Percentiles rank a stretch among this genome's conserved stretches.
phyloP scores from a whole-genome alignment of 192 early-diverging fungal species.

The Coemansia sp. region DNA sequence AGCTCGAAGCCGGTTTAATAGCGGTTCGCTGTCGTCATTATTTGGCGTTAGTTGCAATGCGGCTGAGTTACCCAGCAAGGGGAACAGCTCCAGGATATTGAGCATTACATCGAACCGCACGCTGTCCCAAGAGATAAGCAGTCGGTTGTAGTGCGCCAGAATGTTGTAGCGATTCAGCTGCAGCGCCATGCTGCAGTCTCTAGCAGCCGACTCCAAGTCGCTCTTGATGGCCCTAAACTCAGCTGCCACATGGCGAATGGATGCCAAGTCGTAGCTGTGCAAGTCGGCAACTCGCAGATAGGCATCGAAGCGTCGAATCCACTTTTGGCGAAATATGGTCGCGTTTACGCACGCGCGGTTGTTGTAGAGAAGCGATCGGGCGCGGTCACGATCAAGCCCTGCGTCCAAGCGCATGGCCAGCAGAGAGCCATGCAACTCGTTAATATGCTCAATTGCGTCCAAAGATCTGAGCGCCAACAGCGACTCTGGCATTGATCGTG shows the following conservation, averaged over 20 bases:
- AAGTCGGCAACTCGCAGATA: slow-evolving; percentile 3
- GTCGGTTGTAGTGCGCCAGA: slow-evolving; percentile 35
- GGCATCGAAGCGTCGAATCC: slow-evolving; percentile 13
- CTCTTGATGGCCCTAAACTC: slow-evolving; percentile 9
- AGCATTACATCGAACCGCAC: slow-evolving; percentile 28
- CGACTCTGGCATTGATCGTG: neutral
- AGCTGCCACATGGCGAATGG: neutral
- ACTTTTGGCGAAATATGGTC: slow-evolving; percentile 23
- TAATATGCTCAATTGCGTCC: neutral
- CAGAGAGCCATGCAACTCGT: neutral
- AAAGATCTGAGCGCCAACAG: neutral
- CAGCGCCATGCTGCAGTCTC: slow-evolving; percentile 24
- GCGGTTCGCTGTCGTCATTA: slow-evolving; percentile 9
- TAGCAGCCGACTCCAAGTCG: slow-evolving; percentile 16
- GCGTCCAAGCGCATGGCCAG: slow-evolving; percentile 15
- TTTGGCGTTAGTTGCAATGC: neutral
- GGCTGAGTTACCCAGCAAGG: slow-evolving; percentile 1
- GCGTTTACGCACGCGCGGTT: slow-evolving; percentile 31
- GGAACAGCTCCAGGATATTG: slow-evolving; percentile 28
- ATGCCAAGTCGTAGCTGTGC: neutral
- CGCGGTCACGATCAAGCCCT: slow-evolving; percentile 22
- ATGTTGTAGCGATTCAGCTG: slow-evolving; percentile 30
- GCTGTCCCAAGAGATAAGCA: slow-evolving; percentile 30
- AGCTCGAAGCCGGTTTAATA: slow-evolving; percentile 24
- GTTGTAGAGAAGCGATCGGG: slow-evolving; percentile 30